Percentiles rank a stretch among this genome's conserved stretches.
These are phyloP conservation scores for Azolla pinnata DNA, from an alignment of 75 land plant genomes.

Conservation along the genomic window DNA sequence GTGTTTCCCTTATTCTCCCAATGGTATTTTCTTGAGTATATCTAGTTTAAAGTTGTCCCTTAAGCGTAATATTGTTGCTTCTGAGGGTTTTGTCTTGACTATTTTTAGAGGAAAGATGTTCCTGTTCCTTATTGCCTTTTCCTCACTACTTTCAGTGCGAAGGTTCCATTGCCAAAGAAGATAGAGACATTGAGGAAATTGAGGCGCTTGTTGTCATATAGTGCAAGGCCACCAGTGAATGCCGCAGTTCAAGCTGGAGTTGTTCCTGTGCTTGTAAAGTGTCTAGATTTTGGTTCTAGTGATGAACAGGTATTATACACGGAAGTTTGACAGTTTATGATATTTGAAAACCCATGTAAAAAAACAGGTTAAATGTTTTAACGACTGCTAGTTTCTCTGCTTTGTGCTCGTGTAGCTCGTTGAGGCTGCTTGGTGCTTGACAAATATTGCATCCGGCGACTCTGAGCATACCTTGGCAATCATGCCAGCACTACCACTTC, in stretches of 20 bases:
- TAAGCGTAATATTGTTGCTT: too few relatives aligned
- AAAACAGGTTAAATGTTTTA: too few relatives aligned
- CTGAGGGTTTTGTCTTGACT: too few relatives aligned
- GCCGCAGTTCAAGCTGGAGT: slow-evolving; percentile 76
- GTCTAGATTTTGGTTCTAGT: slow-evolving; percentile 85
- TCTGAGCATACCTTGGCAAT: slow-evolving; percentile 68
- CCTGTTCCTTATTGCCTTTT: too few relatives aligned
- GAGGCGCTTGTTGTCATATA: slow-evolving; percentile 64
- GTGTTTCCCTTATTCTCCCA: too few relatives aligned
- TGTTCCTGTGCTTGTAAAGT: slow-evolving; percentile 68
- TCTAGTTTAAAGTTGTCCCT: too few relatives aligned
- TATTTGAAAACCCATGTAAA: too few relatives aligned
- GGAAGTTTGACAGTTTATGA: not conserved
- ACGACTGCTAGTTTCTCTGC: not conserved
- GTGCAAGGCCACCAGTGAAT: slow-evolving; percentile 70
- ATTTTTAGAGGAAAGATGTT: too few relatives aligned
- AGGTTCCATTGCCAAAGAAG: slow-evolving; percentile 56
- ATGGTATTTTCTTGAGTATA: too few relatives aligned
- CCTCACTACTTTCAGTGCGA: too few relatives aligned
- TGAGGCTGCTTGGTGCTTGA: slow-evolving; percentile 96
- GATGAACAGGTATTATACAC: slow-evolving; percentile 73
- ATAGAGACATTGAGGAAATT: slow-evolving; percentile 56
- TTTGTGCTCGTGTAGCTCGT: slow-evolving; percentile 46
- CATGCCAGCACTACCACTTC: slow-evolving; percentile 83
- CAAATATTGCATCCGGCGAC: slow-evolving; percentile 91